phyloP scores from a whole-genome alignment of 129 eudicot genomes.

The Artemisia argyi region DNA sequence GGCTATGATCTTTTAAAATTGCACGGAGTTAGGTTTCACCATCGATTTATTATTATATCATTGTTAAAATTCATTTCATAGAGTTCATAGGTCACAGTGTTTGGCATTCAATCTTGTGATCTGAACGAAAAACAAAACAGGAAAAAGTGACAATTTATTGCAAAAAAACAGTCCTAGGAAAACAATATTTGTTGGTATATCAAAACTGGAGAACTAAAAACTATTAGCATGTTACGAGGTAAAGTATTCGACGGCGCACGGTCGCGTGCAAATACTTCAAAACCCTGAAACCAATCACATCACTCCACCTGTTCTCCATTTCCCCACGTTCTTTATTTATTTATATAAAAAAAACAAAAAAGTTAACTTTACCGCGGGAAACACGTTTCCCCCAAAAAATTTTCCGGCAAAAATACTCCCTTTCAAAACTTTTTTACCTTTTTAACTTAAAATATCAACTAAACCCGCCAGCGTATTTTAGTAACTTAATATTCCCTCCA shows the following conservation, averaged over 20 bases:
- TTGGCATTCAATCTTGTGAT: too few relatives aligned
- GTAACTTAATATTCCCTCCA: background rate
- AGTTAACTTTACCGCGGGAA: constrained; percentile 27
- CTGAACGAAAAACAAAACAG: too few relatives aligned
- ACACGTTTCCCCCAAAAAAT: constrained; percentile 17
- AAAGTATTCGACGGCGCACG: constrained; percentile 26
- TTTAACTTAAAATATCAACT: constrained; percentile 12
- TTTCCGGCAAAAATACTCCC: constrained; percentile 8
- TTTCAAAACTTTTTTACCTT: background rate
- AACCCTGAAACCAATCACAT: constrained; percentile 19
- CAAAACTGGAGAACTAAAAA: too few relatives aligned
- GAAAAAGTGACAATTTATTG: too few relatives aligned
- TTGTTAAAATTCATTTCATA: too few relatives aligned
- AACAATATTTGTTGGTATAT: too few relatives aligned
- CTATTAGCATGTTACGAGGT: constrained; percentile 23
- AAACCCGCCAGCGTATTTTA: constrained; percentile 31
- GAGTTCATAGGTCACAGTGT: too few relatives aligned
- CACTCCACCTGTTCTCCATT: constrained; percentile 24
- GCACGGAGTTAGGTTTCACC: too few relatives aligned
- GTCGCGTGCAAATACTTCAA: constrained; percentile 20
- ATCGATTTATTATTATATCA: too few relatives aligned
- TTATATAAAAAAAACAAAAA: background rate
- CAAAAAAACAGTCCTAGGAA: too few relatives aligned
- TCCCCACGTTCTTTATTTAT: background rate
- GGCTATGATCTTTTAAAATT: too few relatives aligned